Evolutionary conservation across 306 rosid species (phyloP), one percentile per base, ranked within the genome.

Genomic region (Trifolium dubium): DNA sequence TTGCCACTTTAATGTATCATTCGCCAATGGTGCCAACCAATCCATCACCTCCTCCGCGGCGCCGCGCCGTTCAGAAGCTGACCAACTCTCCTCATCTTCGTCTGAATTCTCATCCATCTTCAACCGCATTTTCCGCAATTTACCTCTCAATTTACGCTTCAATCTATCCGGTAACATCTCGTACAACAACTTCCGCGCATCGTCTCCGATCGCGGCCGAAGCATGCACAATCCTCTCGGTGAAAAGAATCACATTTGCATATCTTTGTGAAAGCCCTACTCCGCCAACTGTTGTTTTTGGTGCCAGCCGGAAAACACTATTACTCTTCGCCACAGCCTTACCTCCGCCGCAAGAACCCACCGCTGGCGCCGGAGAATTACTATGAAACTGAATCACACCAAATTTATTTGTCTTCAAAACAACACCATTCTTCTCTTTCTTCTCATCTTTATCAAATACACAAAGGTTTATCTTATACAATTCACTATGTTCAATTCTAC

Each of bases 1-100:
- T 13, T 84, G 92, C 97, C 97, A 91, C 75, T 63, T 80, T 71
- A 81, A 8, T 13, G 92, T 87, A 74, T 88, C 90, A 44, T 81
- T 89, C 0, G 89, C 97, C 82, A 91, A 35, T 10, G 90, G 92
- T 39, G 18, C 67, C 80, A 91, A 17, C 92, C 90, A 85, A 28
- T 58, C 73, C 94, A 91, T 77, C 58, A 87, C 82, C 50, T 83
- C 92, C 84, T 80, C 88, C 69, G 81, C 74, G 10, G 79, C 79
- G 1, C 47, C 82, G 11, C 71, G 69, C 89, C 79, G 84, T 0
- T 43, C 66, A 4, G 79, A 88, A 56, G 63, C 73, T 37, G 72
- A 63, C 37, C 51, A 65, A n/a, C 69, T 78, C 2, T 73, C 79
- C 12, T 15, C 49, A 4, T 29, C 56, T 7, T 63, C 73, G 32